These are phyloP conservation scores for Pseudoturritis turrita DNA, from an alignment of 345 rosid species.

Conservation along the genomic window DNA sequence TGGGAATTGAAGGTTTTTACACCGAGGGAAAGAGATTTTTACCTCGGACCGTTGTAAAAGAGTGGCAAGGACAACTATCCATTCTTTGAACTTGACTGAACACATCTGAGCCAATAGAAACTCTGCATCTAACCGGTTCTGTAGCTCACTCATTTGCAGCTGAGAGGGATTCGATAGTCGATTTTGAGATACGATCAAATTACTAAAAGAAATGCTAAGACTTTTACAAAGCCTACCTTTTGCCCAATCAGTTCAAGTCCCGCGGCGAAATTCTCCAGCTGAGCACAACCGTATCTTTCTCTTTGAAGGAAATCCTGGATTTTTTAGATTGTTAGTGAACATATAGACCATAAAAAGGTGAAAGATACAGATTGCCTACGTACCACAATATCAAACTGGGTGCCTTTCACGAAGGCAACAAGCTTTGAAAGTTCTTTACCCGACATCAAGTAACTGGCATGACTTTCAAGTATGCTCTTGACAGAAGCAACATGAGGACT, in stretches of 20 bases:
- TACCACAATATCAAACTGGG: conserved; percentile 98
- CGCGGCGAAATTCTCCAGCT: conserved; percentile 84
- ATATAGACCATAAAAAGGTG: conserved; percentile 3
- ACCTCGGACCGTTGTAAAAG: conserved; percentile 91
- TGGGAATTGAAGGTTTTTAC: not conserved
- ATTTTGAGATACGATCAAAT: not conserved
- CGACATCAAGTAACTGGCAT: conserved; percentile 95
- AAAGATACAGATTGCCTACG: conserved; percentile 21
- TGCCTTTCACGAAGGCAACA: conserved; percentile 97
- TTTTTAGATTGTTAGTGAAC: not conserved
- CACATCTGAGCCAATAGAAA: conserved; percentile 98
- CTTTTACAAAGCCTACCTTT: conserved; percentile 57
- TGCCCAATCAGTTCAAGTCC: conserved; percentile 88
- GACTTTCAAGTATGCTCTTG: conserved; percentile 84
- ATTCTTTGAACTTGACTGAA: conserved; percentile 95
- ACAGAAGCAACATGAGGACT: conserved; percentile 89
- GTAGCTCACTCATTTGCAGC: conserved; percentile 96
- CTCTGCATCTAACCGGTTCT: conserved; percentile 91
- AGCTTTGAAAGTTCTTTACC: conserved; percentile 98
- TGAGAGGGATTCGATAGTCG: conserved; percentile 35
- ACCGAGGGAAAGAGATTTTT: not conserved
- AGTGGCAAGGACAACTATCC: conserved; percentile 98
- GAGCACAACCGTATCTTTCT: conserved; percentile 82
- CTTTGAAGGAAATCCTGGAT: conserved; percentile 93
- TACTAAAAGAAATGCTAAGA: not conserved